phyloP scores from a whole-genome alignment of 805 yeast genomes.

The Huiozyma sinensis region DNA sequence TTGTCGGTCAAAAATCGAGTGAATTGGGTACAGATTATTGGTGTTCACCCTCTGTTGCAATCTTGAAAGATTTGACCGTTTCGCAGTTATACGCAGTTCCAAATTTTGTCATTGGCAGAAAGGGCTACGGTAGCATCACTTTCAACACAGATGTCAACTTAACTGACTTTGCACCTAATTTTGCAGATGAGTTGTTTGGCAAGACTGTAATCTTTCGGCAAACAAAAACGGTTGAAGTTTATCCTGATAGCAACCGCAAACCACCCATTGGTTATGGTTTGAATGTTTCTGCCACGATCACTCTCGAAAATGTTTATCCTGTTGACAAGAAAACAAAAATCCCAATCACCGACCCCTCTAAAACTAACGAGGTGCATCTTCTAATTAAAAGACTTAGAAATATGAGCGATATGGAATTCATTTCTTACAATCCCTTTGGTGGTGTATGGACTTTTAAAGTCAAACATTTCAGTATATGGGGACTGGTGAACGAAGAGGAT shows the following conservation, averaged over 20 bases:
- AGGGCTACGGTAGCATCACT: conserved; percentile 56
- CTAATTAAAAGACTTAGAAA: conserved; percentile 42
- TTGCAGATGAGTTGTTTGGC: conserved; percentile 30
- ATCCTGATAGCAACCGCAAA: conserved; percentile 41
- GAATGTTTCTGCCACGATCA: conserved; percentile 67
- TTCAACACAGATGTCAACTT: conserved; percentile 63
- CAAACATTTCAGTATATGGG: conserved; percentile 92
- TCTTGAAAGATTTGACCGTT: conserved; percentile 33
- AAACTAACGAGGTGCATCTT: conserved; percentile 34
- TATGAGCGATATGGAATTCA: conserved; percentile 61
- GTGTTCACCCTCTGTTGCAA: conserved; percentile 56
- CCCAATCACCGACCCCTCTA: conserved; percentile 22
- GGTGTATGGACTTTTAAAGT: conserved; percentile 76
- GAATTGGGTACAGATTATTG: conserved; percentile 39
- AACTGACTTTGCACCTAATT: conserved; percentile 36
- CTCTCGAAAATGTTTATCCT: conserved; percentile 54
- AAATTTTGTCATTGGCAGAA: conserved; percentile 58
- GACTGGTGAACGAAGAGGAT: conserved; percentile 59
- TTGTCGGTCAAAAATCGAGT: background rate
- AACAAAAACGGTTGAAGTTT: conserved; percentile 46
- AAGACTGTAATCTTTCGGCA: conserved; percentile 36
- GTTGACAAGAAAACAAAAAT: conserved; percentile 23
- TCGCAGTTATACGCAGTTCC: conserved; percentile 45
- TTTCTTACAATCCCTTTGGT: conserved; percentile 66
- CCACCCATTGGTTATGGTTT: conserved; percentile 60